phyloP scores from a whole-genome alignment of 306 rosid species.

The Cajanus cajan region DNA sequence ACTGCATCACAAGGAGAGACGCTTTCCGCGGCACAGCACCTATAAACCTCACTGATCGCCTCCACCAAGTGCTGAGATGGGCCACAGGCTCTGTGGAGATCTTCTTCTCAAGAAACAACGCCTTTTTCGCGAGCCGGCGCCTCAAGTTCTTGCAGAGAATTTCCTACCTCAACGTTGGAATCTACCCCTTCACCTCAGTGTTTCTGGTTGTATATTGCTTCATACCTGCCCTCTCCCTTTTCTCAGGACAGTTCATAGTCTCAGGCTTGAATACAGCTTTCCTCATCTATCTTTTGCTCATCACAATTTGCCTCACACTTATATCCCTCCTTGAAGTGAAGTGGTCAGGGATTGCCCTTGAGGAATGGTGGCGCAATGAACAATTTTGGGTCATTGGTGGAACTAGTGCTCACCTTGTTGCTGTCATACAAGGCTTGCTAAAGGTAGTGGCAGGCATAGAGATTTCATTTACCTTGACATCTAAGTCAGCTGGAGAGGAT shows the following conservation, averaged over 20 bases:
- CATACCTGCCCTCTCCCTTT: slow-evolving; percentile 70
- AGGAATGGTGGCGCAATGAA: slow-evolving; percentile 15
- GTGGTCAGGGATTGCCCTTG: slow-evolving; percentile 77
- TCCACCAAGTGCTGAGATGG: slow-evolving; percentile 12
- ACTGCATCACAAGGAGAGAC: slow-evolving; percentile 5
- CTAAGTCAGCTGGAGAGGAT: background rate
- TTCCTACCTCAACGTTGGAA: slow-evolving; percentile 7
- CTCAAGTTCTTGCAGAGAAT: slow-evolving; percentile 8
- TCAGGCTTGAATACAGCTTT: slow-evolving; percentile 53
- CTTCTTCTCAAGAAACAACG: slow-evolving; percentile 12
- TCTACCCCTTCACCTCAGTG: background rate
- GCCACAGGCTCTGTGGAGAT: slow-evolving; percentile 14
- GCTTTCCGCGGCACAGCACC: background rate
- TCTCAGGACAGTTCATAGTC: slow-evolving; percentile 64
- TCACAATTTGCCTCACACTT: slow-evolving; percentile 57
- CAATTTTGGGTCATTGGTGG: slow-evolving; percentile 19
- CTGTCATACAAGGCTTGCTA: background rate
- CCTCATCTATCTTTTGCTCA: slow-evolving; percentile 52
- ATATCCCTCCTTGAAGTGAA: slow-evolving; percentile 76
- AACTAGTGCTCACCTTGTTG: slow-evolving; percentile 7
- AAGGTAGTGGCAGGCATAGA: slow-evolving; percentile 6
- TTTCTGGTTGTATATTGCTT: slow-evolving; percentile 16
- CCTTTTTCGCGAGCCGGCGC: background rate
- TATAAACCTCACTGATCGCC: background rate
- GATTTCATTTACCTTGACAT: background rate